Base-by-base conservation (phyloP, 768 basidiomycete species). In the Pleurotus pulmonarius region DNA sequence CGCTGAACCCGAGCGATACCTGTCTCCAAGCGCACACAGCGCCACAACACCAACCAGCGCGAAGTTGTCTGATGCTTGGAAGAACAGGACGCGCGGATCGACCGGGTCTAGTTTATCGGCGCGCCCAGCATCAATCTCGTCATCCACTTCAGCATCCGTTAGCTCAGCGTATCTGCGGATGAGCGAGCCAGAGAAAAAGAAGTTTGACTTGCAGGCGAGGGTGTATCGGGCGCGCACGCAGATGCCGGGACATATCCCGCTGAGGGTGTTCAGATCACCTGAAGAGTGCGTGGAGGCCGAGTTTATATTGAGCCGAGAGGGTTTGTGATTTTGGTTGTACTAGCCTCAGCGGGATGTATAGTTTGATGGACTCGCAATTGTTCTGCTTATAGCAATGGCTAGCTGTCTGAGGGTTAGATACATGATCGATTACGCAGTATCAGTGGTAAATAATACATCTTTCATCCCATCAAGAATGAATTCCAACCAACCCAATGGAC, bases 231-330 rank as follows among this genome's bases (percentile, higher is more conserved):
- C 88, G 24, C 71, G 88, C 55, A 75, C 72, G 59, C 69, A 77
- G 64, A 80, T 90, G 63, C 86, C 88, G 4, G 61, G 68, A 26
- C 72, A 81, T 60, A 74, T 90, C 8, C 69, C 73, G 16, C 67
- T 92, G 64, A 77, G 88, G 52, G 67, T 92, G 24, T 93, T 93
- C 66, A 78, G 82, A 61, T 68, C 82, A 41, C 86, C 91, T 8
- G 70, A 63, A 59, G 88, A 93, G 62, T 92, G 90, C 65, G 74
- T 79, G 13, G 90, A 92, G 69, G 80, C 77, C 20, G 70, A 70
- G 38, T 70, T 75, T 46, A 72, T 83, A 56, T 63, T 83, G 49
- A 63, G 59, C 46, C 64, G 63, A 51, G 65, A 70, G 48, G 59
- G 55, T 16, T 22, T 59, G 44, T 61, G 45, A 24, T 57, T 34